Evolutionary conservation across 805 yeast genomes (phyloP).

Genomic region (Candida peoriensis): DNA sequence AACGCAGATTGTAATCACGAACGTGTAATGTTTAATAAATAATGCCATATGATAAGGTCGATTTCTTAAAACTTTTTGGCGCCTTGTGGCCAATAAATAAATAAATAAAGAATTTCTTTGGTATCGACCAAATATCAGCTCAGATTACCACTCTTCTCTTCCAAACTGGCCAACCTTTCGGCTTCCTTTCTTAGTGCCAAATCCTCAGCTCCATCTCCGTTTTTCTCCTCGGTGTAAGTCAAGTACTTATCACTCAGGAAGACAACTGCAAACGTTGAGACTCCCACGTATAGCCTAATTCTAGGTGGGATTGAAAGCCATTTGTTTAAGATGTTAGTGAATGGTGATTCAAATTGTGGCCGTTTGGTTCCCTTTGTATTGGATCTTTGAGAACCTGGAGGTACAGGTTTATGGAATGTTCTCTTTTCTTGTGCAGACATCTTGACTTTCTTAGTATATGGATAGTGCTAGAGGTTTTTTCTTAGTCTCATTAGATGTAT

Average conservation of each 20-base stretch:
- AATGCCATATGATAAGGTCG: not conserved
- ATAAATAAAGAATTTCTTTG: not conserved
- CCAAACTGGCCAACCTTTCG: conserved; percentile 8
- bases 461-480: not conserved
- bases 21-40: not conserved
- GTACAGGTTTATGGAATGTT: conserved; percentile 16
- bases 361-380: not conserved
- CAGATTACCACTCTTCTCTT: not conserved
- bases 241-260: conserved; percentile 20
- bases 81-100: not conserved
- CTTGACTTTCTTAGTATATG: not conserved
- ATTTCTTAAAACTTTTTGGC: not conserved
- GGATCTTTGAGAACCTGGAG: not conserved
- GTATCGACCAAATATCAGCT: not conserved
- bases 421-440: conserved; percentile 1
- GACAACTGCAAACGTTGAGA: conserved; percentile 25
- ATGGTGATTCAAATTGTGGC: no score
- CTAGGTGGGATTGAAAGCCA: conserved; percentile 22
- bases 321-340: conserved; percentile 6
- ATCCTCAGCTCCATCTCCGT: conserved; percentile 9
- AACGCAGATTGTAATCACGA: no score
- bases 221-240: conserved; percentile 15
- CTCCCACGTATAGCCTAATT: conserved; percentile 23
- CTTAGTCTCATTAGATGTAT: not conserved
- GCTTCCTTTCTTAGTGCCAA: conserved; percentile 15